A percentile compares a stretch with the other conserved stretches of the same genome.
phyloP scores from a whole-genome alignment of 2,329 filamentous ascomycete species.

The Hortaea werneckii region DNA sequence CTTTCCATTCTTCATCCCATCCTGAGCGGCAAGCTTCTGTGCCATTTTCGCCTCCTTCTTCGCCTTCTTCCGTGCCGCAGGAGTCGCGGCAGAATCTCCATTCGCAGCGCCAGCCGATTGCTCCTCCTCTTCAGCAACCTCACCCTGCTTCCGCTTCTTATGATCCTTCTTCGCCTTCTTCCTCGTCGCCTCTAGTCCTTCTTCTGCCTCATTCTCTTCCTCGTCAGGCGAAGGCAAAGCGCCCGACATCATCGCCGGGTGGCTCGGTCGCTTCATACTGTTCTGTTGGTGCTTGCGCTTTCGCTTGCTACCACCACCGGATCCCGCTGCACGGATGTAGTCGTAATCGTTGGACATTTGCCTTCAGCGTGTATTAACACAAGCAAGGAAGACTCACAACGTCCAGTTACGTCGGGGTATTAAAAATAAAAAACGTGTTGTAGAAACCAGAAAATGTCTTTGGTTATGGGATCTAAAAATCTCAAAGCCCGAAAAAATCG shows the following conservation, averaged over 20 bases:
- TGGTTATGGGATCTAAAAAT: too few relatives aligned
- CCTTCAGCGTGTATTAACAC: too few relatives aligned
- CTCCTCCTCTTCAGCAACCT: not conserved
- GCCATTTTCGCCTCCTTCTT: constrained; percentile 11
- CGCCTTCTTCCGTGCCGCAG: constrained; percentile 14
- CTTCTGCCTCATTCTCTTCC: constrained; percentile 14
- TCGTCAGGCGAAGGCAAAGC: constrained; percentile 20
- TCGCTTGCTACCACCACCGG: constrained; percentile 5
- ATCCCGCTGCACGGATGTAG: constrained; percentile 12
- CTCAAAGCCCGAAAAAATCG: too few relatives aligned
- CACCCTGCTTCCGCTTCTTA: constrained; percentile 20
- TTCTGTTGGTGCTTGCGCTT: constrained; percentile 13
- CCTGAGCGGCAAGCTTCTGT: not conserved
- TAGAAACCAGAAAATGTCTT: too few relatives aligned
- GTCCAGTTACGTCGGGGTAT: too few relatives aligned
- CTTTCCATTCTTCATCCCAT: not conserved
- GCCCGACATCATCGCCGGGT: constrained; percentile 25
- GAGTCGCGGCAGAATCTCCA: constrained; percentile 7
- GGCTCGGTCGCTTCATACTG: constrained; percentile 6
- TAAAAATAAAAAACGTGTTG: too few relatives aligned
- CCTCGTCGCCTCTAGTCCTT: constrained; percentile 10
- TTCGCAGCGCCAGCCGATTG: constrained; percentile 1
- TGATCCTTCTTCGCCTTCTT: constrained; percentile 23
- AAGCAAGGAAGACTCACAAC: too few relatives aligned
- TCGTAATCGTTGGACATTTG: constrained; percentile 14